Conservation (phyloP, 2,329 filamentous ascomycete species). For the Lachnellula hyalina region DNA sequence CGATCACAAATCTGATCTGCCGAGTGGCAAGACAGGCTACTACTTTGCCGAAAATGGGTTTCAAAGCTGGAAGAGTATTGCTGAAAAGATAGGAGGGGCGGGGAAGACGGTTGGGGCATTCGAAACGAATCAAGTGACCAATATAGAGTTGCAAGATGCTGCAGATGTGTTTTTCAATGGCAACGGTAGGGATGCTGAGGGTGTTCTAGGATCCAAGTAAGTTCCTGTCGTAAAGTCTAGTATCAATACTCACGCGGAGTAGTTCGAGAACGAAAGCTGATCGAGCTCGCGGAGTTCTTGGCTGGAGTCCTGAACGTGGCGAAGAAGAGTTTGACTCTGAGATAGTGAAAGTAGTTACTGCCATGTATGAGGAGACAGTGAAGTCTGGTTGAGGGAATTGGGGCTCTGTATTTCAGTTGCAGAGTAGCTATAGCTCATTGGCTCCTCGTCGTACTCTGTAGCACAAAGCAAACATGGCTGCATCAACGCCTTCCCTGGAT, state of each 20-base stretch:
- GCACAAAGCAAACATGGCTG: no score
- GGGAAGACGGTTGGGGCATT: conserved; percentile 31
- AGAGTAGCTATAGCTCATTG: no score
- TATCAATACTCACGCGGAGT: neutral
- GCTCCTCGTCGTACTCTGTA: no score
- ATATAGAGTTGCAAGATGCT: conserved; percentile 29
- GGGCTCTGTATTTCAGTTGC: no score
- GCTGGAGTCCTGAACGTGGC: conserved; percentile 15
- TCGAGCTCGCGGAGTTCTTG: conserved; percentile 14
- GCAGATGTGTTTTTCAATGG: conserved; percentile 20
- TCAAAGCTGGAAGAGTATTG: conserved; percentile 37
- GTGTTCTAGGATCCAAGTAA: conserved; percentile 32
- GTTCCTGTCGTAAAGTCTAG: neutral
- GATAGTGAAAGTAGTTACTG: conserved; percentile 23
- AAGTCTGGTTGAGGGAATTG: neutral
- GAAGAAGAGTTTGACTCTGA: conserved; percentile 16
- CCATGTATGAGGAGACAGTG: conserved; percentile 7
- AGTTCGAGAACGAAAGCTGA: conserved; percentile 21
- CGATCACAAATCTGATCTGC: conserved; percentile 26
- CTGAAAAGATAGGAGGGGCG: conserved; percentile 33
- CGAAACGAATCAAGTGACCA: conserved; percentile 24
- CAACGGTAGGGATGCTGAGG: conserved; percentile 29
- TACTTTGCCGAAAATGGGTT: conserved; percentile 39
- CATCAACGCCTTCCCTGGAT: no score
- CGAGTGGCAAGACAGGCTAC: conserved; percentile 35